These are phyloP conservation scores for Leucocoprinus sp. DNA, from an alignment of 768 basidiomycete species.

Conservation along the genomic window DNA sequence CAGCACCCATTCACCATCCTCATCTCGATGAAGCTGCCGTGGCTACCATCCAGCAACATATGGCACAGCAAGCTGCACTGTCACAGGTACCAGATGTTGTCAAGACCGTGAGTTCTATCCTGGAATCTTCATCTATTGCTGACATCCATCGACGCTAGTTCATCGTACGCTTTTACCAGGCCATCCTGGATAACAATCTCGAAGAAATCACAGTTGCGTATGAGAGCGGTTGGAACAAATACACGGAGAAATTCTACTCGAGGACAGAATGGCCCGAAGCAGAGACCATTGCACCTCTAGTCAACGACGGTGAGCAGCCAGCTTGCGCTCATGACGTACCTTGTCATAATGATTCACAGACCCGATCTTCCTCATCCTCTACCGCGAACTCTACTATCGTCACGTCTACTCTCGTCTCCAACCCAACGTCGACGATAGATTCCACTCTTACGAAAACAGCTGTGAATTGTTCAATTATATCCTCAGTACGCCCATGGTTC, in stretches of 20 bases:
- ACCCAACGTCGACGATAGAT: constrained; percentile 94
- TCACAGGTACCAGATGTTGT: constrained; percentile 82
- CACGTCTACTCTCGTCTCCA: constrained; percentile 94
- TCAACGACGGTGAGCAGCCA: constrained; percentile 74
- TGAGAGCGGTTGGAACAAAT: constrained; percentile 94
- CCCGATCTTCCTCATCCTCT: constrained; percentile 92
- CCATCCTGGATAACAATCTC: constrained; percentile 86
- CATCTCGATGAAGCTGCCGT: constrained; percentile 67
- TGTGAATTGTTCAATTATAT: constrained; percentile 98
- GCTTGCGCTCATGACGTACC: neutral
- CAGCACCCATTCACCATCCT: constrained; percentile 45
- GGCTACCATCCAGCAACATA: constrained; percentile 71
- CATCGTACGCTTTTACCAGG: constrained; percentile 91
- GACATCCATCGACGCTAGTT: constrained; percentile 44
- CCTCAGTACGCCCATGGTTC: constrained; percentile 60
- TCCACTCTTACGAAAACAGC: constrained; percentile 96
- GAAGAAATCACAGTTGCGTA: constrained; percentile 88
- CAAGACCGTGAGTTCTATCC: constrained; percentile 55
- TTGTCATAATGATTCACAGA: constrained; percentile 33
- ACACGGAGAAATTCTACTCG: constrained; percentile 93
- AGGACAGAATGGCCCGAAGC: constrained; percentile 97
- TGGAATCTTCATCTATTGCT: constrained; percentile 6
- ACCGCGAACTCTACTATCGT: constrained; percentile 91
- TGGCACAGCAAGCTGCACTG: constrained; percentile 77
- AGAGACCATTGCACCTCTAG: constrained; percentile 88